Percentiles rank a stretch among this genome's conserved stretches.
Conservation (phyloP, 2,329 filamentous ascomycete genomes). For the Cryphonectria naterciae region DNA sequence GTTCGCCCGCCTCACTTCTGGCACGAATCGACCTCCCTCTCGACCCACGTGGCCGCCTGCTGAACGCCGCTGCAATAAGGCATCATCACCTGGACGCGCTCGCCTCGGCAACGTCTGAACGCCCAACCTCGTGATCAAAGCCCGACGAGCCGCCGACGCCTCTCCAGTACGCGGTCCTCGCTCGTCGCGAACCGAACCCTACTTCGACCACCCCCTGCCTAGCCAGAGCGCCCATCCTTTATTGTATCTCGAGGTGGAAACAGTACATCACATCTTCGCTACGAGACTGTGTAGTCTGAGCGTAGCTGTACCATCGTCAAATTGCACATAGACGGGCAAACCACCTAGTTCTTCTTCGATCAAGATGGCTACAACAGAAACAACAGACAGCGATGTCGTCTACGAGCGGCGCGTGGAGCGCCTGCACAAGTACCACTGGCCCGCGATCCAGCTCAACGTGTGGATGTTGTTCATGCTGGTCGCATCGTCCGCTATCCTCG, state of each 20-base stretch:
- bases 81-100: neutral
- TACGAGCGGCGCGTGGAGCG: constrained; percentile 50
- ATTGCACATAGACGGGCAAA: neutral
- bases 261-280: neutral
- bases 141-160: neutral
- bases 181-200: neutral
- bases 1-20: neutral
- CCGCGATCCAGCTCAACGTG: constrained; percentile 67
- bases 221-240: neutral
- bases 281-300: neutral
- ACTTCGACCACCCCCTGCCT: neutral
- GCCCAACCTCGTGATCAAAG: neutral
- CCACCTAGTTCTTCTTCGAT: neutral
- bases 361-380: constrained; percentile 32
- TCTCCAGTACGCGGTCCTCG: neutral
- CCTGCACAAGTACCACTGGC: constrained; percentile 69
- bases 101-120: neutral
- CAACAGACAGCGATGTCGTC: constrained; percentile 44
- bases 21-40: neutral
- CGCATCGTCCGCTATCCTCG: constrained; percentile 61
- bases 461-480: constrained; percentile 71
- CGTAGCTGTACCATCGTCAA: neutral
- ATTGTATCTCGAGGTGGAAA: neutral
- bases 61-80: neutral
- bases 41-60: neutral